phyloP scores from a whole-genome alignment of 2,329 filamentous ascomycete species.

The Fusarium udum region DNA sequence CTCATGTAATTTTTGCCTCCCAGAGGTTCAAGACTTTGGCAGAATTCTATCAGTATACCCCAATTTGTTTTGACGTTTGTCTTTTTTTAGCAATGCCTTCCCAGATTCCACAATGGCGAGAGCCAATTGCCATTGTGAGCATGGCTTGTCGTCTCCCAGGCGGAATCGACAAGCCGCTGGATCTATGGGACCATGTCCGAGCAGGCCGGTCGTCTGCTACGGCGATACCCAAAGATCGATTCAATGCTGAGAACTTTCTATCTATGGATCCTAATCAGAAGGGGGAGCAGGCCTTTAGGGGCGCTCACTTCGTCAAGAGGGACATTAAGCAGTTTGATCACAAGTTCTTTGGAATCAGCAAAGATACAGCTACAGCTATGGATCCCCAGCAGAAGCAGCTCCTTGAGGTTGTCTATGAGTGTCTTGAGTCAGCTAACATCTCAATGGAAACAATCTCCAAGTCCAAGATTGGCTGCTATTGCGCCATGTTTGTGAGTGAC shows the following conservation, averaged over 20 bases:
- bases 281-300: slow-evolving; percentile 36
- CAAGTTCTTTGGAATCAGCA: slow-evolving; percentile 42
- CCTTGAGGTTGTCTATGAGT: slow-evolving; percentile 40
- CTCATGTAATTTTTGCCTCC: background rate
- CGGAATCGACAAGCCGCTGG: slow-evolving; percentile 37
- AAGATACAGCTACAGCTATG: slow-evolving; percentile 40
- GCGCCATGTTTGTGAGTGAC: slow-evolving; percentile 39
- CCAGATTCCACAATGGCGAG: slow-evolving; percentile 36
- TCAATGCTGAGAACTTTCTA: slow-evolving; percentile 40
- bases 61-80: background rate
- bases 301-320: slow-evolving; percentile 38
- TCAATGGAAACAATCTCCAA: slow-evolving; percentile 37
- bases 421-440: slow-evolving; percentile 38
- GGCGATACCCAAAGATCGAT: slow-evolving; percentile 37
- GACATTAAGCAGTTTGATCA: slow-evolving; percentile 41
- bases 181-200: slow-evolving; percentile 39
- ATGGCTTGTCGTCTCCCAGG: slow-evolving; percentile 41
- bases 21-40: background rate
- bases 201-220: slow-evolving; percentile 35
- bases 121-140: slow-evolving; percentile 39
- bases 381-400: slow-evolving; percentile 40
- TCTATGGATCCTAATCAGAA: slow-evolving; percentile 40
- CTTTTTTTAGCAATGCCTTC: slow-evolving; percentile 29
- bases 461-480: slow-evolving; percentile 41
- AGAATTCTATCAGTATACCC: background rate